These are phyloP conservation scores for Lasiodiplodia theobromae DNA, from an alignment of 2,329 filamentous ascomycete genomes.

Conservation along the genomic window DNA sequence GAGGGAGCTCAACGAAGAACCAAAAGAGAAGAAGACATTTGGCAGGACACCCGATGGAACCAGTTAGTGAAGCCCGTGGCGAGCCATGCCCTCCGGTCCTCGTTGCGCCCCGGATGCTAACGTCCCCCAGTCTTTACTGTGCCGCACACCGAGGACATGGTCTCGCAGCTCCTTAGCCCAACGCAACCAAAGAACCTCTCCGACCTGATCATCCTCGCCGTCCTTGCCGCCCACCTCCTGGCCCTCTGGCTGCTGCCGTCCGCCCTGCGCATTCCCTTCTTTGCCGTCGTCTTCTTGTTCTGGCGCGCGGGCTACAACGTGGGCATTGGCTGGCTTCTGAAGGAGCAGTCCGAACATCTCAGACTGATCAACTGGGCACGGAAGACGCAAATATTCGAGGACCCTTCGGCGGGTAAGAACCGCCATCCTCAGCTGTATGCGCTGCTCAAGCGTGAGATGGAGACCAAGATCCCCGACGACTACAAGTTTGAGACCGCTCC, in stretches of 20 bases:
- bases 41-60: conserved; percentile 90
- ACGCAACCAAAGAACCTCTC: conserved; percentile 94
- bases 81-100: neutral
- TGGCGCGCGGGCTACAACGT: conserved; percentile 94
- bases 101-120: conserved; percentile 5
- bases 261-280: conserved; percentile 74
- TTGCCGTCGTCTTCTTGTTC: conserved; percentile 85
- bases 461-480: conserved; percentile 92
- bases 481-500: conserved; percentile 93
- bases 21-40: conserved; percentile 77
- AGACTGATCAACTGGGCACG: conserved; percentile 87
- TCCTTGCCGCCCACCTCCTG: conserved; percentile 77
- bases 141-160: conserved; percentile 97
- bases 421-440: conserved; percentile 82
- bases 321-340: conserved; percentile 88
- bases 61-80: conserved; percentile 64
- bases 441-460: conserved; percentile 85
- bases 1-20: conserved; percentile 58
- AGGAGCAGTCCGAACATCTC: conserved; percentile 88
- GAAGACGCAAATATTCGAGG: conserved; percentile 84
- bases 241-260: conserved; percentile 76
- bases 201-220: conserved; percentile 78
- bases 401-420: conserved; percentile 80
- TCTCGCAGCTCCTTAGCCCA: conserved; percentile 93
- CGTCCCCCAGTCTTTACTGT: conserved; percentile 83